A percentile compares a stretch with the other conserved stretches of the same genome.
Conservation (phyloP, 352 stramenopile species). For the Phytophthora brassicae region DNA sequence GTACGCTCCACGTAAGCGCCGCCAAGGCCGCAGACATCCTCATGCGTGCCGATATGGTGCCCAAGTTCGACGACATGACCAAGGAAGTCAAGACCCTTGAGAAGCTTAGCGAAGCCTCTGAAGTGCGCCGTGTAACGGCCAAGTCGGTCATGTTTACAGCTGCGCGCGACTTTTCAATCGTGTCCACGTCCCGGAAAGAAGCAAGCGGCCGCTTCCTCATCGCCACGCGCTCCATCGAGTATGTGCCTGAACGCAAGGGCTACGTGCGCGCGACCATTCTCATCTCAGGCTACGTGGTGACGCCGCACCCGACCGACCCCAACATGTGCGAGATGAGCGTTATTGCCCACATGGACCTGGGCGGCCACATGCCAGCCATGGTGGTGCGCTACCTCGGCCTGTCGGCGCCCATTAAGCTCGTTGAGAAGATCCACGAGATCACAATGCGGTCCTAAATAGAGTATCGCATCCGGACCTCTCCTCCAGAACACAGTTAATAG, state of each 20-base stretch:
- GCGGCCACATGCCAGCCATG: constrained; percentile 64
- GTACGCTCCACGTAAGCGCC: constrained; percentile 55
- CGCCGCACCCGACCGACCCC: constrained; percentile 55
- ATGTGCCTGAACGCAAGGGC: constrained; percentile 48
- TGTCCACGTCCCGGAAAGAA: constrained; percentile 56
- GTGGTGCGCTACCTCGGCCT: constrained; percentile 77
- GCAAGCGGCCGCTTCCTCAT: constrained; percentile 59
- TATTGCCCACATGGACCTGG: constrained; percentile 79
- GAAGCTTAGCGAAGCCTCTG: constrained; percentile 60
- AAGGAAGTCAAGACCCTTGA: constrained; percentile 67
- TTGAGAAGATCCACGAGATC: constrained; percentile 72
- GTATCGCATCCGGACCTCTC: background rate
- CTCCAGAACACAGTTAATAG: constrained; percentile 27
- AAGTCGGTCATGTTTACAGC: constrained; percentile 81
- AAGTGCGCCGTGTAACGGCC: constrained; percentile 60
- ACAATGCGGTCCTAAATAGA: constrained; percentile 28
- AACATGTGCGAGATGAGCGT: constrained; percentile 69
- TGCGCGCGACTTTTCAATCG: constrained; percentile 71
- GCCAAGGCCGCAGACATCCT: constrained; percentile 55
- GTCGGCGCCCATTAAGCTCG: constrained; percentile 79
- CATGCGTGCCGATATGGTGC: constrained; percentile 57
- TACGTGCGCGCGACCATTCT: constrained; percentile 48
- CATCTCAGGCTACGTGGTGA: constrained; percentile 77
- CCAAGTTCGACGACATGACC: constrained; percentile 83
- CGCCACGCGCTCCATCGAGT: constrained; percentile 71